Base-by-base conservation (phyloP, 345 rosid species). In the Corchorus capsularis region DNA sequence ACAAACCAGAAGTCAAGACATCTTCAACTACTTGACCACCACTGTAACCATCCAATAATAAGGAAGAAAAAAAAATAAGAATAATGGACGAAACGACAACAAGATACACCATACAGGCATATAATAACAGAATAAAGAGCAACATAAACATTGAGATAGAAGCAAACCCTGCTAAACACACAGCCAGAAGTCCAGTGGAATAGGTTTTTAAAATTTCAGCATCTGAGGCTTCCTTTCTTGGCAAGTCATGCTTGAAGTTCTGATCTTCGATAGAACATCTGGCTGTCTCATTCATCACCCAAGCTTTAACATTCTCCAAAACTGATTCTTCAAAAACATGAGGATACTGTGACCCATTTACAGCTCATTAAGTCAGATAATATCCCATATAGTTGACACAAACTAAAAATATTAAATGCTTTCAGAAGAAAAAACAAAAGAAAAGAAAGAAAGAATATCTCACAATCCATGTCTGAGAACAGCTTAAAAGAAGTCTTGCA, bases 21-120 rank as follows among this genome's bases (percentile, higher is more conserved):
- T 96, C 97, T 84, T 96, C 99, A 77, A 96, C 96, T 77, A 93
- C 81, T 79, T 79, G 97, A 74, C 97, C 97, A 73, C 91, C 97
- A 77, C 98, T 96, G 83, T 54, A 62, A 49, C 72, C 78, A 75
- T 53, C 37, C 45, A 71, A 56, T 9, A 74, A 15, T 45, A 11
- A 73, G 54, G 22, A 41, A 14, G 27, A 59, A 45, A 59, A 45
- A 60, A 9, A 52, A 16, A 62, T 6, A 72, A 37, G 11, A 66
- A 43, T 39, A 63, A 20, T 5, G 12, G 53, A 54, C 11, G 9
- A 16, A 16, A 53, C 22, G 63, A 53, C 19, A 54, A 37, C 41
- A 53, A 64, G 10, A 17, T 43, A 67, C 45, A 34, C 27, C 27
- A 67, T 43, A 7, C 73, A 69, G 47, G 22, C 75, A 46, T 60